Base-by-base conservation (phyloP, 495 filamentous ascomycete genomes). In the Pyrenopolyporus hunteri region DNA sequence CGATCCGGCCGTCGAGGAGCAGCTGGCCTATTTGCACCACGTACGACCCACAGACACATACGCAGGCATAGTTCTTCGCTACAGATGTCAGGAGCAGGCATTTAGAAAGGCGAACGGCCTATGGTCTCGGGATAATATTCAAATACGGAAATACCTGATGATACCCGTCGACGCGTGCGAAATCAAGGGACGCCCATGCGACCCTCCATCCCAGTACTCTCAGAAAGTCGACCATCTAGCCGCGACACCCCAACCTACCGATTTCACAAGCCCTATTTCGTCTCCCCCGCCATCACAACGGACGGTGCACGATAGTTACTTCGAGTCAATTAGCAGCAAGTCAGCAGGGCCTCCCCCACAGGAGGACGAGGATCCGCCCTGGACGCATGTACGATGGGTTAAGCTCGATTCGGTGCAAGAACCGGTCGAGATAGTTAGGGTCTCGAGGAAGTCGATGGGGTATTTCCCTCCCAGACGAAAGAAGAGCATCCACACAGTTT, bases 381-480 rank as follows among this genome's bases (percentile, higher is more conserved):
- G 91, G 90, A 89, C 81, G 46, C 92, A 96, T 72, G 90, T 93
- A 43, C 85, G 89, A 13, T 96, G 91, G 91, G 91, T 96, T 2
- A 75, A 84, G 7, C 81, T 97, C 39, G 88, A 92, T 44, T 87
- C 85, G 13, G 84, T 85, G 45, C 76, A 76, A 5, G 68, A 81
- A 8, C 84, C 88, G 1, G 88, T 94, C 39, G 89, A 97, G 71
- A 95, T 98, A 33, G 93, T 88, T 4, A 85, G 93, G 26, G 85
- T 98, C 33, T 83, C 91, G 19, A 86, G 91, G 45, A 85, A 87
- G 73, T 82, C 88, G 2, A 78, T 97, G 16, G 94, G 93, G 22
- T 97, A 92, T 74, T 98, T 97, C 68, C 93, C 94, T 1, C 91
- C 91, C 10, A 85, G 91, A 1, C 83, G 94, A 66, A 90, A 92